Conservation (phyloP, 148 eudicot species). For the Euryodendron excelsum region DNA sequence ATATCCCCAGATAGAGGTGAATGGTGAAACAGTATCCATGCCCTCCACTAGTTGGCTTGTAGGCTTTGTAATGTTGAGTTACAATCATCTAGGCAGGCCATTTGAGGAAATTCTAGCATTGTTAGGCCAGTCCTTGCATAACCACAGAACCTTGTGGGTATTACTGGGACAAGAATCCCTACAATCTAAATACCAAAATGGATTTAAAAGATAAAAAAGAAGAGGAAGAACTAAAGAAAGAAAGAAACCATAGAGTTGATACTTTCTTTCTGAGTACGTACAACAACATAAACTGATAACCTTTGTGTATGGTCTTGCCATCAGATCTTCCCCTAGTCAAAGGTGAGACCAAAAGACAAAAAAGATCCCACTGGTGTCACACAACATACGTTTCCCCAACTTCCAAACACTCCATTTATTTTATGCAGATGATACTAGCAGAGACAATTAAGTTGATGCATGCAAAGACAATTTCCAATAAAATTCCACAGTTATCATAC, state of each 20-base stretch:
- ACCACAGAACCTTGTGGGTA: not conserved
- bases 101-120: too few species aligned
- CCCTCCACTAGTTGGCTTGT: too few species aligned
- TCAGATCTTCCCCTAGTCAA: not conserved
- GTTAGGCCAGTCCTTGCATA: not conserved
- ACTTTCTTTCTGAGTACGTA: not conserved
- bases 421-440: not conserved
- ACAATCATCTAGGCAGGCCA: too few species aligned
- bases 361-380: not conserved
- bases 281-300: not conserved
- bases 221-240: not conserved
- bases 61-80: too few species aligned
- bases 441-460: not conserved
- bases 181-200: not conserved
- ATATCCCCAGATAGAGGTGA: too few species aligned
- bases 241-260: not conserved
- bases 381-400: not conserved
- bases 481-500: conserved; percentile 31
- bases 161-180: not conserved
- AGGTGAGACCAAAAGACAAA: not conserved
- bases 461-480: not conserved
- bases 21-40: too few species aligned
- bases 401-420: not conserved
- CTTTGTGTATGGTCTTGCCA: not conserved
- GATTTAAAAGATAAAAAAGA: not conserved